Conservation (phyloP, 139 green algal genomes). For the Volvox africanus region DNA sequence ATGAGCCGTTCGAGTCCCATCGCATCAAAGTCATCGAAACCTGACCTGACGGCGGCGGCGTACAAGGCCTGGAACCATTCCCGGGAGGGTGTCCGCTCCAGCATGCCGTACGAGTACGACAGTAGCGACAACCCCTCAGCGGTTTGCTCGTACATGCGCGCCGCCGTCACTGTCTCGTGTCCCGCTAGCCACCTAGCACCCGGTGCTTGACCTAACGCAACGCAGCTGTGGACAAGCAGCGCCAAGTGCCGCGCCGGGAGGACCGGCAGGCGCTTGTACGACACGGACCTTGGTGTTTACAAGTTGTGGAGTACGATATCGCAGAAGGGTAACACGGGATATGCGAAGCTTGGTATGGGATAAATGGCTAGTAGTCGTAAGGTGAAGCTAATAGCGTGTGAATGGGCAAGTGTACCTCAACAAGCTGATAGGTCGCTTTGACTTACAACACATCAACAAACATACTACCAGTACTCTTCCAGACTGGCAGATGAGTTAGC, state of each 20-base stretch:
- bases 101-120: slow-evolving; percentile 18
- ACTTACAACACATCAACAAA: too few relatives aligned
- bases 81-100: background rate
- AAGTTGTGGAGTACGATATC: too few relatives aligned
- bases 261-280: slow-evolving; percentile 22
- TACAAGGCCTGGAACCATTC: slow-evolving; percentile 24
- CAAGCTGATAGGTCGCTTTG: too few relatives aligned
- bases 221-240: slow-evolving; percentile 22
- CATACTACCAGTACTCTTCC: too few relatives aligned
- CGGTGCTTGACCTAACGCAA: slow-evolving; percentile 32
- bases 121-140: background rate
- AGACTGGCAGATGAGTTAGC: too few relatives aligned
- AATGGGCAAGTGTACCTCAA: too few relatives aligned
- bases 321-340: too few relatives aligned
- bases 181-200: background rate
- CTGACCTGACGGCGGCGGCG: background rate
- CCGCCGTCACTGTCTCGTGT: background rate
- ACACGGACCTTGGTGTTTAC: too few relatives aligned
- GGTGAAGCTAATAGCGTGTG: too few relatives aligned
- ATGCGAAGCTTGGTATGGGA: too few relatives aligned
- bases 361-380: too few relatives aligned
- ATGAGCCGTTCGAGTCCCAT: slow-evolving; percentile 38
- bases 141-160: background rate
- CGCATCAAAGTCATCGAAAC: background rate
- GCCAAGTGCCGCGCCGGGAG: background rate